Evolutionary conservation across 2,329 filamentous ascomycete species (phyloP).

Genomic region (Exophiala sp.): DNA sequence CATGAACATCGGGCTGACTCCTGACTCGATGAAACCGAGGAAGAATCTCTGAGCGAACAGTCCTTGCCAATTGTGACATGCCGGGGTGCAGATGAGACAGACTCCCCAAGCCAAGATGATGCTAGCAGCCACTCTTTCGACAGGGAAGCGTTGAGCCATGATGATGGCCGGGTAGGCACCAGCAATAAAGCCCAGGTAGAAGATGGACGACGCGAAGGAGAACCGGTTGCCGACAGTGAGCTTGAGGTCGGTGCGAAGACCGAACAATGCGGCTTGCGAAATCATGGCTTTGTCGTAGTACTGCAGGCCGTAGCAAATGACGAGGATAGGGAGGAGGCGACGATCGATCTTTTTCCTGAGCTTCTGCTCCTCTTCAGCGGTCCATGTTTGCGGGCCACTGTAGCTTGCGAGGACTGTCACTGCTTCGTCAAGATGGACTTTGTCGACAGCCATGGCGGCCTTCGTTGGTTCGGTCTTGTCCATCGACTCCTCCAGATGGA

Average conservation of each 20-base stretch:
- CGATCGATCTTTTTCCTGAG: constrained; percentile 37
- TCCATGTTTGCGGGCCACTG: constrained; percentile 44
- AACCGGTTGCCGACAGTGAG: constrained; percentile 43
- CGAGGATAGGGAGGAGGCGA: constrained; percentile 51
- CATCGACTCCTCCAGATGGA: constrained; percentile 3
- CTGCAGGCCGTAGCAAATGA: constrained; percentile 47
- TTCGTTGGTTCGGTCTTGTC: neutral
- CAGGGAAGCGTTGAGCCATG: constrained; percentile 63
- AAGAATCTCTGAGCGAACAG: constrained; percentile 66
- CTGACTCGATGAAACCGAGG: constrained; percentile 58
- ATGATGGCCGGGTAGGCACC: constrained; percentile 72
- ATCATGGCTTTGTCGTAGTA: constrained; percentile 59
- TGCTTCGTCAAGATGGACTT: constrained; percentile 39
- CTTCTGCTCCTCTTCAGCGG: constrained; percentile 41
- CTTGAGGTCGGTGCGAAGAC: constrained; percentile 40
- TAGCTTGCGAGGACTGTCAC: constrained; percentile 42
- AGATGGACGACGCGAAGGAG: constrained; percentile 23
- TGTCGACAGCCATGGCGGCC: constrained; percentile 30
- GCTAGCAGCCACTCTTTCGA: constrained; percentile 59
- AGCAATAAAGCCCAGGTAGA: constrained; percentile 75
- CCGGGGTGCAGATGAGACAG: constrained; percentile 66
- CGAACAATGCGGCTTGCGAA: constrained; percentile 48
- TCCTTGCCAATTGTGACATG: constrained; percentile 60
- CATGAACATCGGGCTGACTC: constrained; percentile 65
- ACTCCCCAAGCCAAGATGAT: constrained; percentile 64